A percentile compares a stretch with the other conserved stretches of the same genome.
phyloP scores from a whole-genome alignment of 75 land plant species.

The Azolla pinnata region DNA sequence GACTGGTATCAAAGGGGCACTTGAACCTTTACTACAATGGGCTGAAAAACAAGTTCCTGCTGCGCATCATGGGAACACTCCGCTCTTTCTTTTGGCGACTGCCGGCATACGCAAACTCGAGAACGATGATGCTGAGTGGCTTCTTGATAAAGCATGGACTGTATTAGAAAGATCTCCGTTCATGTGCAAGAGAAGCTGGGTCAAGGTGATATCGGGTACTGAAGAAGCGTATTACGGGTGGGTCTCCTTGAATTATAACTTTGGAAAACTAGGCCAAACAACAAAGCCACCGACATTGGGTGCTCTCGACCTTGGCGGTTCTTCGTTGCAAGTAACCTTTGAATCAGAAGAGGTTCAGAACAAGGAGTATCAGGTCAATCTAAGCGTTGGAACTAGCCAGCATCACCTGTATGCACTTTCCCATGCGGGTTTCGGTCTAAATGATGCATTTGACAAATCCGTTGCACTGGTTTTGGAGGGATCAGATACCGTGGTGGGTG shows the following conservation, averaged over 20 bases:
- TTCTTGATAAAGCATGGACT: constrained; percentile 66
- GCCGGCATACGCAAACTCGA: constrained; percentile 81
- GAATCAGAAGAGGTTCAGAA: constrained; percentile 37
- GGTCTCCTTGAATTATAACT: constrained; percentile 84
- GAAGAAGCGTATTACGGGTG: constrained; percentile 99
- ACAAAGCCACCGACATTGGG: constrained; percentile 55
- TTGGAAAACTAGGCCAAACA: constrained; percentile 38
- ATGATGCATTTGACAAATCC: constrained; percentile 97
- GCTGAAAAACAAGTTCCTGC: constrained; percentile 79
- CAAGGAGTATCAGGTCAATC: constrained; percentile 47
- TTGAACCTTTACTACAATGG: constrained; percentile 78
- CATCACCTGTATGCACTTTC: constrained; percentile 89
- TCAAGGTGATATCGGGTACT: constrained; percentile 62
- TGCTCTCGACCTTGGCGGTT: constrained; percentile 91
- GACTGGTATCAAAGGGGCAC: constrained; percentile 59
- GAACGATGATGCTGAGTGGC: constrained; percentile 57
- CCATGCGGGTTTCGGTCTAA: constrained; percentile 85
- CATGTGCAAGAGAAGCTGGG: constrained; percentile 54
- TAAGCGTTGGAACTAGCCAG: constrained; percentile 58
- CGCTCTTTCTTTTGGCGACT: constrained; percentile 76
- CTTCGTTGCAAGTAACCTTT: constrained; percentile 94
- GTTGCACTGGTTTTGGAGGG: constrained; percentile 54
- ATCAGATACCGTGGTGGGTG: neutral
- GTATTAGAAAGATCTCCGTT: constrained; percentile 58
- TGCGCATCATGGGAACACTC: constrained; percentile 46